These are phyloP conservation scores for Populus hybrid DNA, from an alignment of 441 rosid species.

Conservation along the genomic window DNA sequence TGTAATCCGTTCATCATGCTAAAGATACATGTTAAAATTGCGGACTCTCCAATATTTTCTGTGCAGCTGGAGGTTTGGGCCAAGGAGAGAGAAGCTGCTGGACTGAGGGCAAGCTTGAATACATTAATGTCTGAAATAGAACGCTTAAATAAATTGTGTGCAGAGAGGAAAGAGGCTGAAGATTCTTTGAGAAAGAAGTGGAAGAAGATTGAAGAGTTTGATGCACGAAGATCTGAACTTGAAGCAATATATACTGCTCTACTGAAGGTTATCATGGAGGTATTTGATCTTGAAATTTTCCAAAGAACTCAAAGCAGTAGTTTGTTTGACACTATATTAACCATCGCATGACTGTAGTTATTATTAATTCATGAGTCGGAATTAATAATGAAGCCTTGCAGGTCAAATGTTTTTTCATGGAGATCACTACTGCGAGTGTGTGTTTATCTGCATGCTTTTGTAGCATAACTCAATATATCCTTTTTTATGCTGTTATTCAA, in stretches of 20 bases:
- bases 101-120: conserved; percentile 83
- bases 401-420: background rate
- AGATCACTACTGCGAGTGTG: background rate
- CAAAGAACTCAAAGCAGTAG: background rate
- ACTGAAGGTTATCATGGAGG: conserved; percentile 76
- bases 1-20: background rate
- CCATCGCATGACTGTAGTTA: background rate
- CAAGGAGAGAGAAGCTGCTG: conserved; percentile 91
- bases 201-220: conserved; percentile 97
- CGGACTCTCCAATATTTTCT: conserved; percentile 18
- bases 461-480: background rate
- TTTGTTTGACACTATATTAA: background rate
- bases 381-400: background rate
- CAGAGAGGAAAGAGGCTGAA: conserved; percentile 94
- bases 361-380: background rate
- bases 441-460: background rate
- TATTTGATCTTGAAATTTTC: conserved; percentile 2
- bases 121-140: conserved; percentile 82
- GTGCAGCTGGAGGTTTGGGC: conserved; percentile 91
- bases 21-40: conserved; percentile 5
- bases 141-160: conserved; percentile 76
- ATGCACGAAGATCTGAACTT: conserved; percentile 90
- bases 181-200: conserved; percentile 88
- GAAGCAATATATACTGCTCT: conserved; percentile 80
- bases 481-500: too few relatives aligned